Conservation (phyloP, 2,329 filamentous ascomycete species). For the Aspergillus viridinutans region DNA sequence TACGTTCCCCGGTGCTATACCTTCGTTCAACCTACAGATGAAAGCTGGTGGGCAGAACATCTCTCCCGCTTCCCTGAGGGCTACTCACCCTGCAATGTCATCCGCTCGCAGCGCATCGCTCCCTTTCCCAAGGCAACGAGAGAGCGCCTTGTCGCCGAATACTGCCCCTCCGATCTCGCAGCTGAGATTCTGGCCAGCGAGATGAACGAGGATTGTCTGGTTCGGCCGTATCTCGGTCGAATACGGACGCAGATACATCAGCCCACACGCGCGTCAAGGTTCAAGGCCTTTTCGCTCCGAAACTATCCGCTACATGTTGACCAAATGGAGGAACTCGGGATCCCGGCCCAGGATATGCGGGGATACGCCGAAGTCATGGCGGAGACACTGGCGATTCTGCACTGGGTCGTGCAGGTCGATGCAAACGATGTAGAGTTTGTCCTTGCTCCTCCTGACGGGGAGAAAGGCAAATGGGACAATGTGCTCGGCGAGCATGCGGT, state of each 20-base stretch:
- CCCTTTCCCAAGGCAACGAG: constrained; percentile 24
- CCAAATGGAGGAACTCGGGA: constrained; percentile 44
- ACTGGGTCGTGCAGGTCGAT: constrained; percentile 48
- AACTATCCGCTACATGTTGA: constrained; percentile 51
- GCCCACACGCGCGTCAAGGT: constrained; percentile 12
- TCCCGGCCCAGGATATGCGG: constrained; percentile 23
- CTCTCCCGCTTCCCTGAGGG: constrained; percentile 22
- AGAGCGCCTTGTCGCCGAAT: constrained; percentile 28
- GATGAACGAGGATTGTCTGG: constrained; percentile 46
- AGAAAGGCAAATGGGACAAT: constrained; percentile 3
- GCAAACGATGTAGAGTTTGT: constrained; percentile 56
- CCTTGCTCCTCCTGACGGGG: constrained; percentile 27
- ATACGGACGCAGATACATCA: constrained; percentile 12
- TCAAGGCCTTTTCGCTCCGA: constrained; percentile 36
- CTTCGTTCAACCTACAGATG: constrained; percentile 19
- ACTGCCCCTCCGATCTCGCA: constrained; percentile 25
- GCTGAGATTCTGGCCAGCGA: constrained; percentile 25
- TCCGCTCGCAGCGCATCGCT: constrained; percentile 34
- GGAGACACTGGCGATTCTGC: constrained; percentile 47
- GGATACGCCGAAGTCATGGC: constrained; percentile 47
- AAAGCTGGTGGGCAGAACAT: constrained; percentile 26
- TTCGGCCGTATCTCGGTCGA: constrained; percentile 49
- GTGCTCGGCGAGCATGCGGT: constrained; percentile 33
- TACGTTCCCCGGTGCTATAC: constrained; percentile 22
- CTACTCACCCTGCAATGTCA: constrained; percentile 31